Evolutionary conservation across 345 rosid species (phyloP).

Genomic region (Balakata baccata): DNA sequence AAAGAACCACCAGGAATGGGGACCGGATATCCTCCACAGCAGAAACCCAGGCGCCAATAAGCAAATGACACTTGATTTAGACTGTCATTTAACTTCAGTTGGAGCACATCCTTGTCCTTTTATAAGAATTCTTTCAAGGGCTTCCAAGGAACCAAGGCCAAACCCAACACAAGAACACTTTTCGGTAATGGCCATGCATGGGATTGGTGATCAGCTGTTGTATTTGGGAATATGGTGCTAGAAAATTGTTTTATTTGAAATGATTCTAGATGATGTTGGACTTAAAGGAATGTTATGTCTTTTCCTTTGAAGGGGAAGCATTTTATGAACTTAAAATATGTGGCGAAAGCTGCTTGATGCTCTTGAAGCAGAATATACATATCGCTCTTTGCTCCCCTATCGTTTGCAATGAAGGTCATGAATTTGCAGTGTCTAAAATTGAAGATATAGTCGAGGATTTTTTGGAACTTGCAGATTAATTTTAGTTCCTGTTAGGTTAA

Average conservation of each 20-base stretch:
- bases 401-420: background rate
- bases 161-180: background rate
- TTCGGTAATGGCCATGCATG: background rate
- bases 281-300: background rate
- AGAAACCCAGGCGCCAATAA: conserved; percentile 75
- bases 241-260: background rate
- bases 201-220: background rate
- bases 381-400: background rate
- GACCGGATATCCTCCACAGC: conserved; percentile 82
- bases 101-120: background rate
- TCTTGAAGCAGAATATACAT: background rate
- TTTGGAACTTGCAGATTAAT: no score
- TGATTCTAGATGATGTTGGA: background rate
- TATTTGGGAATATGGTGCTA: background rate
- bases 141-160: background rate
- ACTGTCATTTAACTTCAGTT: background rate
- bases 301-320: background rate
- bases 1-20: conserved; percentile 78
- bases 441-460: no score
- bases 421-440: no score
- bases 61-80: background rate
- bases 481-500: no score
- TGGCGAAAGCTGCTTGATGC: background rate
- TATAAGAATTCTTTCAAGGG: background rate
- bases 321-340: background rate